Evolutionary conservation across 768 basidiomycete species (phyloP), one percentile per base, ranked within the genome.

Genomic region (Clitopilus hobsonii): DNA sequence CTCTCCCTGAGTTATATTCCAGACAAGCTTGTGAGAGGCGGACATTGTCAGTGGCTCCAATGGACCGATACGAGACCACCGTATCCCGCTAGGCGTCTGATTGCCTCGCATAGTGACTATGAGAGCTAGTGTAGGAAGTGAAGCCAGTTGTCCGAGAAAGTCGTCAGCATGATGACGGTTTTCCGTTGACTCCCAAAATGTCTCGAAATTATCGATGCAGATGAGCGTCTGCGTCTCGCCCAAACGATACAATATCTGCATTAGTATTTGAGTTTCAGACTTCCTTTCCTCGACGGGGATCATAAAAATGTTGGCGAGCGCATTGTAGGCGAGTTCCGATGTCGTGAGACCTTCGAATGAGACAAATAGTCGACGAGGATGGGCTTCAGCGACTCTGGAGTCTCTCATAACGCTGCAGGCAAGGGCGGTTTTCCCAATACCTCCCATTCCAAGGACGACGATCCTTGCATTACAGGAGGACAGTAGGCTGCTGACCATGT

Each of bases 351-450:
- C 38, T 41, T 41, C 38, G n/a, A 41, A 41, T 6, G 38, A 41
- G 11, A 41, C n/a, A 18, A 41, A 41, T 6, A 11, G 18, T 18
- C 18, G 38, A 8, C 38, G 8, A 20, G 30, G 53, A 20, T 45
- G 50, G 8, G 18, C 5, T 24, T 41, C 26, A 22, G 20, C 22
- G 1, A 54, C 52, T 30, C 3, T 10, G 18, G 11, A 18, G 8
- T 54, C 32, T 45, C 54, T 52, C 13, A 57, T 25, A 10, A 38
- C 36, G 20, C 25, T 22, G 24, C 53, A 53, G 6, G 56, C 53
- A 14, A 57, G 26, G 25, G 53, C 29, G 14, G 52, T 57, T 38
- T 57, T 57, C 18, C 56, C 56, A 13, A 56, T 53, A 26, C 52
- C 52, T 29, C 56, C 47, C 38, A 41, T 41, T 6, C 38, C 38